Conservation (phyloP, 352 stramenopile genomes). For the Phytophthora nicotianae region DNA sequence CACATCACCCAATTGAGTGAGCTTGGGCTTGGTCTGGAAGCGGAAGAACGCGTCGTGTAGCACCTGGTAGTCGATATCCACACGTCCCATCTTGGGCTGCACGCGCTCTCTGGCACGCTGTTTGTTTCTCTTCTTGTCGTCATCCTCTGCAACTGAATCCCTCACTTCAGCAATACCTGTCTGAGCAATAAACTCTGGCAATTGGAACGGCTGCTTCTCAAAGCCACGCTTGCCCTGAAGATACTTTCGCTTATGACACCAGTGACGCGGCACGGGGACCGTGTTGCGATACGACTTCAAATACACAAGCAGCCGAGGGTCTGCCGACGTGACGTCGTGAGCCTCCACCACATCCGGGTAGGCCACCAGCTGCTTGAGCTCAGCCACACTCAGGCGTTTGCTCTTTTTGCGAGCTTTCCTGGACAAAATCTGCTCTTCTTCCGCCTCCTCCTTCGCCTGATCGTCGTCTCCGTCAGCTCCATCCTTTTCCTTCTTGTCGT, state of each 20-base stretch:
- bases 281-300: slow-evolving; percentile 97
- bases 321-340: slow-evolving; percentile 96
- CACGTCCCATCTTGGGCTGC: slow-evolving; percentile 95
- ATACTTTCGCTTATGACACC: slow-evolving; percentile 99
- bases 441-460: slow-evolving; percentile 32
- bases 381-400: slow-evolving; percentile 93
- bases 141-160: slow-evolving; percentile 75
- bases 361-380: slow-evolving; percentile 96
- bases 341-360: slow-evolving; percentile 96
- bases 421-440: slow-evolving; percentile 68
- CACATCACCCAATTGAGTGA: slow-evolving; percentile 85
- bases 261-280: slow-evolving; percentile 96
- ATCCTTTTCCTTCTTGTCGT: slow-evolving; percentile 31
- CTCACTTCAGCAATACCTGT: slow-evolving; percentile 92
- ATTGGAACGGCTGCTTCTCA: slow-evolving; percentile 94
- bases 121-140: slow-evolving; percentile 93
- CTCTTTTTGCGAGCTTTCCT: slow-evolving; percentile 95
- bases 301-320: slow-evolving; percentile 95
- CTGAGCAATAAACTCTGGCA: slow-evolving; percentile 98
- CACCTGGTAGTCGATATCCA: slow-evolving; percentile 98
- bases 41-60: slow-evolving; percentile 99
- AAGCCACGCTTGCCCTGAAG: slow-evolving; percentile 96
- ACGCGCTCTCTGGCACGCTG: slow-evolving; percentile 93
- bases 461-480: slow-evolving; percentile 23
- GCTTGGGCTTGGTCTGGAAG: slow-evolving; percentile 97